phyloP scores from a whole-genome alignment of 2,329 filamentous ascomycete genomes.

The Colletotrichum musae region DNA sequence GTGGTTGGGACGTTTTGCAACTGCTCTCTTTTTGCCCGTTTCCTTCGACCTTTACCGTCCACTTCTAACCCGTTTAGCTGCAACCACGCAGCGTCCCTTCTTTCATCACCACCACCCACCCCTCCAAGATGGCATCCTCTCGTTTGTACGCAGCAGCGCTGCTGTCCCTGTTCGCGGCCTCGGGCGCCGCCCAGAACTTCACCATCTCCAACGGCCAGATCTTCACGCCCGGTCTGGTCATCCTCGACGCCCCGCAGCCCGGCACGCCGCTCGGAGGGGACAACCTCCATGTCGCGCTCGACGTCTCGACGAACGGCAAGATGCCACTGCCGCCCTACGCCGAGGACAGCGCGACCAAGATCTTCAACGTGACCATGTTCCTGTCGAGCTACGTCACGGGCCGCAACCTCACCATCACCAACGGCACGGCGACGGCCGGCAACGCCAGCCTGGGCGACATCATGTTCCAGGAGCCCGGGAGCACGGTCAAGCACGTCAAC shows the following conservation, averaged over 20 bases:
- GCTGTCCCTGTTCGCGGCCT: conserved; percentile 48
- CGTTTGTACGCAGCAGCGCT: conserved; percentile 39
- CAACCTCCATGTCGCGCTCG: conserved; percentile 74
- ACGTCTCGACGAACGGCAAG: conserved; percentile 76
- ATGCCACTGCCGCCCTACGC: conserved; percentile 71
- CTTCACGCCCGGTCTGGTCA: conserved; percentile 77
- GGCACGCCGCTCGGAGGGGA: conserved; percentile 75
- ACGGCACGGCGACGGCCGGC: conserved; percentile 67
- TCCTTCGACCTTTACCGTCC: not conserved
- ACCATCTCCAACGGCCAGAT: conserved; percentile 76
- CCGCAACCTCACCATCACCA: conserved; percentile 78
- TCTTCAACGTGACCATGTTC: conserved; percentile 77
- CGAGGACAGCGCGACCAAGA: conserved; percentile 67
- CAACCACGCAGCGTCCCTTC: conserved; percentile 2
- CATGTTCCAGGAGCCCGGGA: conserved; percentile 73
- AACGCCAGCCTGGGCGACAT: conserved; percentile 73
- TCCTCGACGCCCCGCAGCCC: conserved; percentile 77
- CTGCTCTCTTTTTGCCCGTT: conserved; percentile 16
- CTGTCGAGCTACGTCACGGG: conserved; percentile 74
- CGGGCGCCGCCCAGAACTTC: conserved; percentile 59
- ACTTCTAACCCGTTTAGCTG: conserved; percentile 23
- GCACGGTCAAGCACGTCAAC: conserved; percentile 81
- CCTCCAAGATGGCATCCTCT: conserved; percentile 29
- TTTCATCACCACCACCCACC: not conserved
- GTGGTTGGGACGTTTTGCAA: conserved; percentile 17